Conservation (phyloP, 305 asterid species). For the Plantago coronopus region DNA sequence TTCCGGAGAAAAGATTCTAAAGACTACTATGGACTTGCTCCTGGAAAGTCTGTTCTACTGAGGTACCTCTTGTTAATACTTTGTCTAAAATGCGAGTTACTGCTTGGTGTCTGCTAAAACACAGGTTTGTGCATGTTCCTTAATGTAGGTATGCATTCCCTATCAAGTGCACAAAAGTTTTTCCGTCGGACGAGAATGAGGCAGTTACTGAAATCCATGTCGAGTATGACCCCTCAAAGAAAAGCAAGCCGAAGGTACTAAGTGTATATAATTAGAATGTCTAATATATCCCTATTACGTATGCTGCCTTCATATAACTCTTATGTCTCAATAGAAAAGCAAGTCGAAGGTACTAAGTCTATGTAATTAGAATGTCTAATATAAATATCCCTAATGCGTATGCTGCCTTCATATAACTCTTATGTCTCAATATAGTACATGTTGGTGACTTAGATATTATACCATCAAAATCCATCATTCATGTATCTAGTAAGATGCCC, state of each 20-base stretch:
- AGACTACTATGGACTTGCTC: conserved; percentile 95
- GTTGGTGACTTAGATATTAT: neutral
- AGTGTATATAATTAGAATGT: neutral
- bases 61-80: conserved; percentile 37
- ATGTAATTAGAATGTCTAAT: neutral
- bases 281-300: too few species aligned
- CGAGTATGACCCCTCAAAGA: conserved; percentile 73
- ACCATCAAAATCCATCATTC: neutral
- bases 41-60: conserved; percentile 82
- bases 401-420: neutral
- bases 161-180: conserved; percentile 72
- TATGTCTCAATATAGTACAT: neutral
- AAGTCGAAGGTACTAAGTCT: conserved; percentile 67
- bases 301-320: neutral
- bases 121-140: conserved; percentile 18
- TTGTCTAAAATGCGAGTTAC: neutral
- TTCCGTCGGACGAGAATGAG: conserved; percentile 55
- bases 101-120: conserved; percentile 7
- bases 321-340: conserved; percentile 37
- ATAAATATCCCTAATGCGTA: too few species aligned
- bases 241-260: conserved; percentile 74
- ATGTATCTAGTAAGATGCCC: neutral
- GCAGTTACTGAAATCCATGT: conserved; percentile 71
- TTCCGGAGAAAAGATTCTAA: conserved; percentile 84
- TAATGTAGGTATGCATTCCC: conserved; percentile 81